Base-by-base conservation (phyloP, 345 rosid species). In the Citrus trifoliata region DNA sequence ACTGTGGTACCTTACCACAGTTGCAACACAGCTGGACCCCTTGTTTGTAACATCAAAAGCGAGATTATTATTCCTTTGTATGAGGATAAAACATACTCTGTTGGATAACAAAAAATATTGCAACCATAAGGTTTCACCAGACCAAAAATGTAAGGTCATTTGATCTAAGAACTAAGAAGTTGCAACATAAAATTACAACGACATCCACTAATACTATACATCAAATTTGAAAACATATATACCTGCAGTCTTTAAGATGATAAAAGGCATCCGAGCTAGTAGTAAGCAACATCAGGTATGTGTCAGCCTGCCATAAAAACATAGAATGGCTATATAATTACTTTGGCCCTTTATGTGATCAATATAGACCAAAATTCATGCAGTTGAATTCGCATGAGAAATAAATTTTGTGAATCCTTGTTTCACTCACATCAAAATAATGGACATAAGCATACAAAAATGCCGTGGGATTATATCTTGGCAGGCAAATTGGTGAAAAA, bases 221-320 rank as follows among this genome's bases (percentile, higher is more conserved):
- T 64, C 68, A 32, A 63, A 5, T 32, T 68, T 35, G 48, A 42
- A 60, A 59, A 71, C 30, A 48, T 46, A 16, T 60, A 79, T 87
- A 93, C 99, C 98, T 90, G 88, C 99, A 94, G 85, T 97, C 99
- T 86, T 97, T 94, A 32, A 97, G 97, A 87, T 94, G 99, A 88
- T 86, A 88, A 82, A 94, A 97, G 78, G 99, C 96, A 78, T 93
- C 97, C 25, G 98, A 94, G 79, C 98, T 91, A 65, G 99, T 93
- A 24, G 98, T 93, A 76, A 97, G 96, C 90, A 97, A 78, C 83
- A 94, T 88, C 82, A 97, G 85, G 86, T 93, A 97, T 33, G 98
- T 94, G 74, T 97, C 98, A 51, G 79, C 96, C 99, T 94, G 90
- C 86, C 85, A 79, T 63, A 83, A 72, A 27, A 67, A 73, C 64